Evolutionary conservation across 257 asterid species (phyloP).

Genomic region (Solanum boliviense): DNA sequence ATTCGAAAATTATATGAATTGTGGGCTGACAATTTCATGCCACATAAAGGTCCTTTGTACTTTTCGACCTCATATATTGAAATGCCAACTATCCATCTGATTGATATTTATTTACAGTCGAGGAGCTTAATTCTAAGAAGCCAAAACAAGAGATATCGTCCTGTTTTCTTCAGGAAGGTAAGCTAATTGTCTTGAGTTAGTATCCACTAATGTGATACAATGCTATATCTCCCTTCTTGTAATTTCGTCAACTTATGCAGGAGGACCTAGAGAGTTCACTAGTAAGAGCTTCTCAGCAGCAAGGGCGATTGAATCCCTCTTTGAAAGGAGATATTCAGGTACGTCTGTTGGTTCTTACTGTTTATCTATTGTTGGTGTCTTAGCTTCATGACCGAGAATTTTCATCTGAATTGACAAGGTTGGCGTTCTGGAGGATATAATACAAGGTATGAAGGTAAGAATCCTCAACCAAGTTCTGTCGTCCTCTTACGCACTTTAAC

Average conservation of each 20-base stretch:
- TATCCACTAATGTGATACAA: neutral
- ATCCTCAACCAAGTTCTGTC: neutral
- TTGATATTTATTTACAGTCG: constrained; percentile 39
- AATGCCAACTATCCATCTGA: constrained; percentile 1
- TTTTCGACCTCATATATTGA: neutral
- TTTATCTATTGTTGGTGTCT: neutral
- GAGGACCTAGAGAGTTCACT: constrained; percentile 81
- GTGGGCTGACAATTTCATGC: neutral
- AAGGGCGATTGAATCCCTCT: constrained; percentile 54
- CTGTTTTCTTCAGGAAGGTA: constrained; percentile 87
- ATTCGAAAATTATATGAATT: neutral
- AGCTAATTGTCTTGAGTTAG: constrained; percentile 4
- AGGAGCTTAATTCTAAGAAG: constrained; percentile 70
- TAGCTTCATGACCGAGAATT: neutral
- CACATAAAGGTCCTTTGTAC: neutral
- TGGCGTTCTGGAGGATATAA: constrained; percentile 78
- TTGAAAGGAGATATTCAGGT: constrained; percentile 63
- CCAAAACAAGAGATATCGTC: constrained; percentile 72
- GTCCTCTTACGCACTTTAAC: neutral
- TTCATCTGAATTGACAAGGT: constrained; percentile 32
- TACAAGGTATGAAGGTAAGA: constrained; percentile 81
- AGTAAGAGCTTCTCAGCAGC: constrained; percentile 54
- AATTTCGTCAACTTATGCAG: constrained; percentile 20
- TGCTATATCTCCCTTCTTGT: neutral
- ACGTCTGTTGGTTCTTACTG: neutral